Evolutionary conservation across 305 asterid species (phyloP), one percentile per base, ranked within the genome.

Genomic region (Fraxinus paxiana): DNA sequence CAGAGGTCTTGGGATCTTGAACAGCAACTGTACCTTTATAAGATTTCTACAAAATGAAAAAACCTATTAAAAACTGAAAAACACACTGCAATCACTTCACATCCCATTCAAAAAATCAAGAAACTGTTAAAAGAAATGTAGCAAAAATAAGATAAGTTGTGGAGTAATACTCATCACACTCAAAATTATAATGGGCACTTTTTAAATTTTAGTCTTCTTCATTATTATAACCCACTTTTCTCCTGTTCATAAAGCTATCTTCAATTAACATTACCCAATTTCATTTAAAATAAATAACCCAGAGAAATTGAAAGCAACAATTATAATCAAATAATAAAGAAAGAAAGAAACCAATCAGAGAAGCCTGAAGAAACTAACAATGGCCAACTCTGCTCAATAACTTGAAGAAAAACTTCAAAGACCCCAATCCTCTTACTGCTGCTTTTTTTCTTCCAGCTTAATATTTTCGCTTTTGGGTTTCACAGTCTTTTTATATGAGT

Each of bases 161-260:
- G 70, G 79, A 78, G 79, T 67, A 74, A 77, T 69, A 15, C 24
- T 67, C 38, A 63, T 71, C 85, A 38, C 79, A 79, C 79, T 79
- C 84, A 73, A 35, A n/a, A 65, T 75, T 61, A 79, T 72, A 75
- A 85, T 83, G 87, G 86, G 85, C 82, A 79, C 82, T 89, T 90
- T 83, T 92, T 86, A 88, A 80, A 84, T 85, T 72, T 72, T 83
- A 84, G 92, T 87, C 90, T 87, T 82, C 88, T 54, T 17, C 80
- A 79, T 73, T 80, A 84, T 83, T 85, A 86, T 84, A 84, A 73
- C 75, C 86, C 90, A 82, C 79, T 73, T 88, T 87, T 82, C 78
- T 73, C 67, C 79, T 81, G 82, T 83, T 86, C 88, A 80, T 56
- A 70, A 70, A 70, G 41, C 10, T 70, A 31, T 70, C 75, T 31